Evolutionary conservation across 495 filamentous ascomycete species (phyloP).

Genomic region (Lepidopterella palustris): DNA sequence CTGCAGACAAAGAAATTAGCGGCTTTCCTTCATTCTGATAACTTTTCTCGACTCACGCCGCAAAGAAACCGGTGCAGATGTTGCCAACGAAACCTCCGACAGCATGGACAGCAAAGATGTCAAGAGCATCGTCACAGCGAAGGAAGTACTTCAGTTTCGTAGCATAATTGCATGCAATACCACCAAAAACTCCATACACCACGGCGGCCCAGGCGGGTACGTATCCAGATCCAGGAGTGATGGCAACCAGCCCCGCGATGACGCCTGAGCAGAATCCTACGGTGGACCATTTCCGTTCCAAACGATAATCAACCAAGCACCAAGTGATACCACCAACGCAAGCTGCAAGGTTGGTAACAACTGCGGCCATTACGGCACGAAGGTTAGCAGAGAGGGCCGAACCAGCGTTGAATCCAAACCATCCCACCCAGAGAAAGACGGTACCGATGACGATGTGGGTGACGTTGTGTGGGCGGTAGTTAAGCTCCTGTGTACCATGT

Average conservation of each 20-base stretch:
- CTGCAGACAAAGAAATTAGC: constrained; percentile 35
- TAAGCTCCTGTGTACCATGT: constrained; percentile 80
- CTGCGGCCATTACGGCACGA: constrained; percentile 70
- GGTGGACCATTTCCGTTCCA: constrained; percentile 94
- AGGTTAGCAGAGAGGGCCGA: constrained; percentile 84
- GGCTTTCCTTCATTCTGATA: not conserved
- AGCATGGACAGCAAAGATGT: constrained; percentile 90
- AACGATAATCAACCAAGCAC: constrained; percentile 89
- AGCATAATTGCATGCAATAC: constrained; percentile 83
- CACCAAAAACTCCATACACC: constrained; percentile 79
- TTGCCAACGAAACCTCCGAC: constrained; percentile 88
- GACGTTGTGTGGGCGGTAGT: constrained; percentile 96
- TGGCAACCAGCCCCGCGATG: constrained; percentile 84
- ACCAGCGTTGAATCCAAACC: constrained; percentile 98
- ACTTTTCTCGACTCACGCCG: constrained; percentile 53
- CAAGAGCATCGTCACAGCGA: constrained; percentile 79
- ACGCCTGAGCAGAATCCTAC: constrained; percentile 96
- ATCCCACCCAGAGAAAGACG: constrained; percentile 97
- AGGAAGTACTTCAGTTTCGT: constrained; percentile 94
- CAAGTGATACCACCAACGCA: constrained; percentile 90
- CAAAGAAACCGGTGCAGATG: constrained; percentile 83
- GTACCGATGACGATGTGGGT: constrained; percentile 95
- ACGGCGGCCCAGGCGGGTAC: constrained; percentile 93
- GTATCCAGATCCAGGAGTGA: constrained; percentile 85
- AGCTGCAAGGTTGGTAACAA: constrained; percentile 68